Evolutionary conservation across 345 rosid species (phyloP).

Genomic region (Rhodamnia rubescens): DNA sequence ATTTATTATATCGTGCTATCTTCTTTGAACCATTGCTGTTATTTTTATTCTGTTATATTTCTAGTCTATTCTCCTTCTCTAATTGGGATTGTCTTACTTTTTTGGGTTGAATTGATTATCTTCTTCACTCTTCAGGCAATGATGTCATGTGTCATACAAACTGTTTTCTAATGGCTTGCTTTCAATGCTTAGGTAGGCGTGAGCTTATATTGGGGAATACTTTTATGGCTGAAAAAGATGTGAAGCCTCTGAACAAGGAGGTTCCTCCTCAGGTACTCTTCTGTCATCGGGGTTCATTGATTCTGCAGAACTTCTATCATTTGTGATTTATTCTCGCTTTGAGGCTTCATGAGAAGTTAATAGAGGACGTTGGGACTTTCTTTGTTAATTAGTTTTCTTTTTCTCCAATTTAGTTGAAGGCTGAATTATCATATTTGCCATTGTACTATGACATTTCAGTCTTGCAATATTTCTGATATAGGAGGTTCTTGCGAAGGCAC

Average conservation of each 20-base stretch:
- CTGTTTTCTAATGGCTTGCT: background rate
- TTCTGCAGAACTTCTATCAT: background rate
- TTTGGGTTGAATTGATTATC: background rate
- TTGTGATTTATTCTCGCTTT: background rate
- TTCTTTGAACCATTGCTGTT: background rate
- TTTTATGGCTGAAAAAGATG: conserved; percentile 39
- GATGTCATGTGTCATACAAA: background rate
- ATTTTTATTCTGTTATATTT: background rate
- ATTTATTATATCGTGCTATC: background rate
- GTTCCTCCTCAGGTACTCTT: conserved; percentile 68
- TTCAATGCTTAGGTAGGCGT: conserved; percentile 53
- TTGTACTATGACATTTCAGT: background rate
- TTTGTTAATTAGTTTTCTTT: background rate
- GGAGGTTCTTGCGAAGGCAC: background rate
- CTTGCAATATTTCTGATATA: background rate
- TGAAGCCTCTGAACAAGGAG: conserved; percentile 56
- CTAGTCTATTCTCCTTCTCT: background rate
- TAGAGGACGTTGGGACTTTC: background rate
- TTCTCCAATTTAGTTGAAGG: background rate
- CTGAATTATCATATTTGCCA: background rate
- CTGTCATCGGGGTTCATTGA: background rate
- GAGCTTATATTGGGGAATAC: conserved; percentile 84
- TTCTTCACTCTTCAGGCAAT: background rate
- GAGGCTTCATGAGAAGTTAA: background rate
- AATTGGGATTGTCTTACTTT: background rate